Evolutionary conservation across 1,284 basidiomycete species (phyloP).

Genomic region (Cutaneotrichosporon mucoides): DNA sequence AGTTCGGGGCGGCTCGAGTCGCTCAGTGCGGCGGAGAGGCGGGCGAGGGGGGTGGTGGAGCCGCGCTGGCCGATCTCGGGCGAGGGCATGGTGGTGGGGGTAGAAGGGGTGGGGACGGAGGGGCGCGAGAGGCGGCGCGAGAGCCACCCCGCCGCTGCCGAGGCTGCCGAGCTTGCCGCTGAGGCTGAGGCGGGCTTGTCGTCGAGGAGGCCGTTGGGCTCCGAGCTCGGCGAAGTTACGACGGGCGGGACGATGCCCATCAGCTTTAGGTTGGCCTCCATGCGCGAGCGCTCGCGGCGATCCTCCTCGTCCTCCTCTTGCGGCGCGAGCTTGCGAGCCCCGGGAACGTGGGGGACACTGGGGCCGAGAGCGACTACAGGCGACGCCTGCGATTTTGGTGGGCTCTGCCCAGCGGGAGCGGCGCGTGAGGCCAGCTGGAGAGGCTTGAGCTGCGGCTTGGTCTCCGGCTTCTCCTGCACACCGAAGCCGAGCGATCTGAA

Average conservation of each 20-base stretch:
- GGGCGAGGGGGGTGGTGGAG: constrained; percentile 23
- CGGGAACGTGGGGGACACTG: constrained; percentile 46
- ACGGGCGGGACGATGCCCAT: constrained; percentile 62
- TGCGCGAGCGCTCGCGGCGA: constrained; percentile 70
- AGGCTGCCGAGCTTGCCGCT: background rate
- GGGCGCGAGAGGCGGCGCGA: constrained; percentile 13
- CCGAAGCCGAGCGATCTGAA: constrained; percentile 45
- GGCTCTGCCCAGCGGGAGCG: constrained; percentile 4
- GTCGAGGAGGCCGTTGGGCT: constrained; percentile 33
- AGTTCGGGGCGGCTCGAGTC: constrained; percentile 7
- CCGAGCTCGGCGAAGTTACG: constrained; percentile 23
- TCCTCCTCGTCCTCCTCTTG: constrained; percentile 86
- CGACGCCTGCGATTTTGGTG: background rate
- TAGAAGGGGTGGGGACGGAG: background rate
- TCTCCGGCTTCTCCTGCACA: constrained; percentile 15
- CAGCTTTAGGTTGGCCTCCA: constrained; percentile 82
- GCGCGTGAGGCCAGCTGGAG: constrained; percentile 26
- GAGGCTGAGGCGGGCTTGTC: constrained; percentile 2
- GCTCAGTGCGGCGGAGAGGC: constrained; percentile 25
- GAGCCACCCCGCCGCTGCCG: constrained; percentile 7
- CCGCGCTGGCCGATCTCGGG: background rate
- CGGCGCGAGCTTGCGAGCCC: constrained; percentile 51
- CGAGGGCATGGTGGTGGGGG: background rate
- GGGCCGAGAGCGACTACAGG: background rate
- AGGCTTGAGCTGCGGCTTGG: constrained; percentile 31